These are phyloP conservation scores for Hypericum androsaemum DNA, from an alignment of 345 rosid genomes.

Conservation along the genomic window DNA sequence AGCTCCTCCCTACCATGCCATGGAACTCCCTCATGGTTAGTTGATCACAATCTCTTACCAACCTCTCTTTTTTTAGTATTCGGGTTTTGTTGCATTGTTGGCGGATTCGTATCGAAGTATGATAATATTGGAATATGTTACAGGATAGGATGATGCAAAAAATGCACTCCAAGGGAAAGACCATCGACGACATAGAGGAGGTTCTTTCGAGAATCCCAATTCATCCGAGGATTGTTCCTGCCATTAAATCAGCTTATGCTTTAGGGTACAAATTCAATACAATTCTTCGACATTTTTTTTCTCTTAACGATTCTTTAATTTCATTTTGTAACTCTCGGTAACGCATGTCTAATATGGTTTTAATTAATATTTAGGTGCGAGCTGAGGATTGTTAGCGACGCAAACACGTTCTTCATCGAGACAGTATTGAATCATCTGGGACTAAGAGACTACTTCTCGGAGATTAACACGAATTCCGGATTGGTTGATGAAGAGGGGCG, in stretches of 20 bases:
- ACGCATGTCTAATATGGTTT: too few species aligned
- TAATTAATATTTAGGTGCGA: conserved; percentile 5
- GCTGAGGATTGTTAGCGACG: conserved; percentile 21
- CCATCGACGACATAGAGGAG: conserved; percentile 47
- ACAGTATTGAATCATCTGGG: conserved; percentile 19
- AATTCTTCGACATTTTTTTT: not conserved
- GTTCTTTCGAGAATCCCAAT: conserved; percentile 44
- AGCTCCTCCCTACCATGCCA: conserved; percentile 83
- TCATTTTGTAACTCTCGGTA: too few species aligned
- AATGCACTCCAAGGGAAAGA: conserved; percentile 48
- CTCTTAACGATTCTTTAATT: too few species aligned
- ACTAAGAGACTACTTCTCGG: conserved; percentile 18
- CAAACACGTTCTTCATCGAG: conserved; percentile 23
- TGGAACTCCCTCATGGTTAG: conserved; percentile 84
- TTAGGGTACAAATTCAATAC: conserved; percentile 50
- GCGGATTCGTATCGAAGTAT: not conserved
- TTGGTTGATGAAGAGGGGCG: conserved; percentile 15
- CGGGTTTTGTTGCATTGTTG: not conserved
- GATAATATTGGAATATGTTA: not conserved
- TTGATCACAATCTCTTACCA: not conserved
- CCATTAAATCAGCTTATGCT: conserved; percentile 68
- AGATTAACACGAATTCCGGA: conserved; percentile 18
- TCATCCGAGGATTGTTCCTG: conserved; percentile 57
- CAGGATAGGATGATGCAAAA: conserved; percentile 83
- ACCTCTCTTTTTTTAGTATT: not conserved